phyloP scores from a whole-genome alignment of 2,329 filamentous ascomycete genomes.

The Penicillium sp. region DNA sequence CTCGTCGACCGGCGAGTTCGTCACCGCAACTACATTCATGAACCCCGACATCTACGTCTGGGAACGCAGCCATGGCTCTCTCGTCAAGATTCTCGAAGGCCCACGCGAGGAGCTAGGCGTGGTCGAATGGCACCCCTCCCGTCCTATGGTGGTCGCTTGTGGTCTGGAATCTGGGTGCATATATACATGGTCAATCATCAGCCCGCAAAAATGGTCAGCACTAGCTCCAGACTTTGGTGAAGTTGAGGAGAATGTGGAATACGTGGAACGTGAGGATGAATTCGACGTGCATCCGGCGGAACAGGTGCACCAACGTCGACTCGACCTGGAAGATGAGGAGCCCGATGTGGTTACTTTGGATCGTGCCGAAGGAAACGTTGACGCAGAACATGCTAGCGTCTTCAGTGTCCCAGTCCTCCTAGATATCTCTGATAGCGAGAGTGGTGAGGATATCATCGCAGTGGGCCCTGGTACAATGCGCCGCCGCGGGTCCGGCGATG shows the following conservation, averaged over 20 bases:
- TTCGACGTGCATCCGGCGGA: constrained; percentile 97
- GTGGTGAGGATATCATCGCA: constrained; percentile 80
- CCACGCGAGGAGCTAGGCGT: constrained; percentile 95
- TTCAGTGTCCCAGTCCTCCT: constrained; percentile 94
- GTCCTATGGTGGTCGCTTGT: constrained; percentile 84
- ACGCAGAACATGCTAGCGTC: constrained; percentile 54
- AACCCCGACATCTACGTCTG: constrained; percentile 99
- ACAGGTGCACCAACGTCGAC: constrained; percentile 84
- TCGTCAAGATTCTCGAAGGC: constrained; percentile 95
- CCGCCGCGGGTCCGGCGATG: constrained; percentile 73
- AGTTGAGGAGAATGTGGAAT: constrained; percentile 97
- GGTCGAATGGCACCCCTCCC: constrained; percentile 94
- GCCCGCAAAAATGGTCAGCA: constrained; percentile 95
- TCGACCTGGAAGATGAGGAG: constrained; percentile 91
- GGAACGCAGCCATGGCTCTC: constrained; percentile 89
- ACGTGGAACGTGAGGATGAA: constrained; percentile 92
- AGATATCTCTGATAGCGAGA: constrained; percentile 90
- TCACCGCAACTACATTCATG: constrained; percentile 94
- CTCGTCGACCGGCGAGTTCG: constrained; percentile 90
- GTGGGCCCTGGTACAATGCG: constrained; percentile 79
- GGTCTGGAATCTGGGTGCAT: constrained; percentile 90
- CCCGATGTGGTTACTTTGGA: constrained; percentile 86
- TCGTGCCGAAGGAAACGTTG: constrained; percentile 61
- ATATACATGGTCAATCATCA: constrained; percentile 94
- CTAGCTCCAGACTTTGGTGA: constrained; percentile 95